Conservation (phyloP, 306 rosid species). For the Prunus kanzakura region DNA sequence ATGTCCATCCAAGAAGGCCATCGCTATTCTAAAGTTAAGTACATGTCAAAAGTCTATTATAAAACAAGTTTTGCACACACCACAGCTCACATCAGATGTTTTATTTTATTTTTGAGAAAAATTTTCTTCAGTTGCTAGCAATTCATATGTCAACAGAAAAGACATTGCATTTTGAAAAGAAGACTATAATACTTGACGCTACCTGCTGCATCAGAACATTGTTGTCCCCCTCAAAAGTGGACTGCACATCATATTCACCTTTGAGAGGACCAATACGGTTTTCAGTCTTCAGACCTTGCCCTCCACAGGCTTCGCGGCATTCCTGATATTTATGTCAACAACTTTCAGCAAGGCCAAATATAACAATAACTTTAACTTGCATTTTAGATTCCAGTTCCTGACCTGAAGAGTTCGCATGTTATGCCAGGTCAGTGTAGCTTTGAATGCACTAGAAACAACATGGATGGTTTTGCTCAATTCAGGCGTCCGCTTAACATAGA, state of each 20-base stretch:
- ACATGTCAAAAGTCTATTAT: not conserved
- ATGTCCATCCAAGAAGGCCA: not conserved
- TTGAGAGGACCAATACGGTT: conserved; percentile 74
- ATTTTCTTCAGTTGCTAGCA: not conserved
- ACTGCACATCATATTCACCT: conserved; percentile 84
- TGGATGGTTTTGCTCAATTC: conserved; percentile 70
- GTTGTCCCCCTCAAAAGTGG: conserved; percentile 99
- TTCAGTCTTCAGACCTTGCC: conserved; percentile 88
- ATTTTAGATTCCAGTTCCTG: conserved; percentile 13
- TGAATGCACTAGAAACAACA: conserved; percentile 87
- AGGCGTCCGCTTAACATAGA: conserved; percentile 66
- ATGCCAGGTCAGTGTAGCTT: conserved; percentile 87
- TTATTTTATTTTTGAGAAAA: not conserved
- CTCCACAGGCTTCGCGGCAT: conserved; percentile 97
- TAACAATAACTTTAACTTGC: conserved; percentile 3
- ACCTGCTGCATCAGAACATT: conserved; percentile 99
- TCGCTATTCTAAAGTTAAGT: not conserved
- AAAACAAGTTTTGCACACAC: not conserved
- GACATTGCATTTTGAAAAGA: not conserved
- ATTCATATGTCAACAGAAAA: not conserved
- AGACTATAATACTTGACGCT: conserved; percentile 1
- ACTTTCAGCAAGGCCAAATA: conserved; percentile 14
- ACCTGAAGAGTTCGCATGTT: conserved; percentile 91
- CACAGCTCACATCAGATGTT: not conserved
- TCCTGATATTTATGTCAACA: conserved; percentile 48